Conservation (phyloP, 106 monocot genomes). For the Iris macrosiphon region DNA sequence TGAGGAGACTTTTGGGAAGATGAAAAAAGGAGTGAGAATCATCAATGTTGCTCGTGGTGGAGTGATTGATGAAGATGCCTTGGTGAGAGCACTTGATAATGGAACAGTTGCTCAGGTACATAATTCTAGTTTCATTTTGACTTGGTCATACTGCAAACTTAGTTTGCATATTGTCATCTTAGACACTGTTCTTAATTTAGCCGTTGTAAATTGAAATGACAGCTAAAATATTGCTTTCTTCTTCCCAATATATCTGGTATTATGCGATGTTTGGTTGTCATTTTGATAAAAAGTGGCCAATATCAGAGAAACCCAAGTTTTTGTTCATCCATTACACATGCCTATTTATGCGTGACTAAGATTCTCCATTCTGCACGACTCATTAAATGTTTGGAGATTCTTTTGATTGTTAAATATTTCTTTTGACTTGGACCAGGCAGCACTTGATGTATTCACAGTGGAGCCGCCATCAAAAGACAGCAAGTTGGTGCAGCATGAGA, state of each 20-base stretch:
- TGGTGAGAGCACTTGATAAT: constrained; percentile 78
- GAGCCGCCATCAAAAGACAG: constrained; percentile 67
- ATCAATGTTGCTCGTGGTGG: constrained; percentile 92
- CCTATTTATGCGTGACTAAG: too few species aligned
- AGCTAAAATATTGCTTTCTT: too few species aligned
- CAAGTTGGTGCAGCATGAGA: constrained; percentile 76
- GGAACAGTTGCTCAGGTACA: constrained; percentile 83
- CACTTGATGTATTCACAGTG: constrained; percentile 81
- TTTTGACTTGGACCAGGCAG: constrained; percentile 44
- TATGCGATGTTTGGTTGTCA: too few species aligned
- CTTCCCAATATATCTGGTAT: too few species aligned
- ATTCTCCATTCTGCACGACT: too few species aligned
- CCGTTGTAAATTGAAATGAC: too few species aligned
- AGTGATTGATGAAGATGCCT: constrained; percentile 85
- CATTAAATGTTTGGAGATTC: not conserved
- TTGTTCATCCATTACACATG: too few species aligned
- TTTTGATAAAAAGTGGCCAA: too few species aligned
- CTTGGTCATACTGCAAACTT: not conserved
- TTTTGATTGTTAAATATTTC: not conserved
- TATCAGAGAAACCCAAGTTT: too few species aligned
- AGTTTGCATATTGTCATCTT: too few species aligned
- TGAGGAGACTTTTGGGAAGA: constrained; percentile 62
- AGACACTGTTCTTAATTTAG: too few species aligned
- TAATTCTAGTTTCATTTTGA: not conserved
- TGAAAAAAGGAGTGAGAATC: constrained; percentile 77